Conservation (phyloP, 2,329 filamentous ascomycete genomes). For the Cladosporium sp. region DNA sequence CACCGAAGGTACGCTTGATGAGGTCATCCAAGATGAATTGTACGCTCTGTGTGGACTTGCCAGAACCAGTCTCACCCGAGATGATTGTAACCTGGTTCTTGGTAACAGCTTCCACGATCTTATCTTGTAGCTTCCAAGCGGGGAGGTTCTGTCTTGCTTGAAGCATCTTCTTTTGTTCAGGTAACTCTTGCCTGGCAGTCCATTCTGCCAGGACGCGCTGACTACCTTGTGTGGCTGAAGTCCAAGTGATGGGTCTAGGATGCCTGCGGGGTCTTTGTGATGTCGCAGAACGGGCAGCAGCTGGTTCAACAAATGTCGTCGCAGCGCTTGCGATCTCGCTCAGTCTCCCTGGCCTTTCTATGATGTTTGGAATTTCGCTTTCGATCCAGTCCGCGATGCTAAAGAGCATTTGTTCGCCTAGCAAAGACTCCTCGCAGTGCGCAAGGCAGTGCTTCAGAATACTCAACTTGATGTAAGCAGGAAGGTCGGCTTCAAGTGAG, state of each 20-base stretch:
- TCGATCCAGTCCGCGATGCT: constrained; percentile 90
- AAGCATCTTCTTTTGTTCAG: constrained; percentile 71
- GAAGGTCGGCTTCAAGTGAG: constrained; percentile 64
- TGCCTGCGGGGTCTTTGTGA: constrained; percentile 33
- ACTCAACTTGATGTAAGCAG: constrained; percentile 89
- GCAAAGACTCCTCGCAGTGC: constrained; percentile 65
- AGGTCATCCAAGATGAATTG: constrained; percentile 94
- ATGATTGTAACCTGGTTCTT: constrained; percentile 89
- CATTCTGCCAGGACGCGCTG: constrained; percentile 60
- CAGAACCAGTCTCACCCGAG: constrained; percentile 92
- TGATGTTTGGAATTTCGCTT: constrained; percentile 73
- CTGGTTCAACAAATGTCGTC: constrained; percentile 50
- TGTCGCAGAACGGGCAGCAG: constrained; percentile 5
- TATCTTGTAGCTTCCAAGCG: constrained; percentile 78
- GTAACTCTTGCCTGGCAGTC: constrained; percentile 61
- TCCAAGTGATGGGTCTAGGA: constrained; percentile 62
- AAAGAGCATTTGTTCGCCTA: constrained; percentile 87
- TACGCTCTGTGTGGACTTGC: constrained; percentile 94
- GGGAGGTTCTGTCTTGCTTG: constrained; percentile 68
- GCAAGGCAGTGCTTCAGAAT: constrained; percentile 72
- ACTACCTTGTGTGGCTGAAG: constrained; percentile 53
- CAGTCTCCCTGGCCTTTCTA: constrained; percentile 77
- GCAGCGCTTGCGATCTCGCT: constrained; percentile 78
- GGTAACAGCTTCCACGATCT: constrained; percentile 71
- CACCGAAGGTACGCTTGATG: constrained; percentile 70